Conservation (phyloP, 495 filamentous ascomycete genomes). For the Penicillium salamii region DNA sequence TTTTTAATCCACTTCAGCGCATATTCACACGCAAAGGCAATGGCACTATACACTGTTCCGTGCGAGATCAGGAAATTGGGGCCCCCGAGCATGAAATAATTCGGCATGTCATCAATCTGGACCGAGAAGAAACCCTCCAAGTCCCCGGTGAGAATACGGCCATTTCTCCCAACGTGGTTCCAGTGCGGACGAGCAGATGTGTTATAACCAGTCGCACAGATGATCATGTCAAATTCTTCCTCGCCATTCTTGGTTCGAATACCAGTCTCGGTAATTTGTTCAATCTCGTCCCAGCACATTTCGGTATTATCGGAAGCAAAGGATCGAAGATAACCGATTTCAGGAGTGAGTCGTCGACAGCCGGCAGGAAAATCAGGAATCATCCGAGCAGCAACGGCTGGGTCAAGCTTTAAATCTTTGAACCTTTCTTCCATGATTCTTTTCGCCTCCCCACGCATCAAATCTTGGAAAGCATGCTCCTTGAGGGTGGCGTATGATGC, state of each 20-base stretch:
- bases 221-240: conserved; percentile 43
- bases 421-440: no score
- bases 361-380: conserved; percentile 38
- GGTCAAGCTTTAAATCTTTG: no score
- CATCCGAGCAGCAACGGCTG: conserved; percentile 28
- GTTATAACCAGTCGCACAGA: conserved; percentile 51
- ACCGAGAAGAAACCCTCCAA: conserved; percentile 38
- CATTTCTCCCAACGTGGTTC: conserved; percentile 31
- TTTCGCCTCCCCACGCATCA: no score
- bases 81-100: conserved; percentile 52
- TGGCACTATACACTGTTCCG: conserved; percentile 49
- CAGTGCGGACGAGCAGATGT: conserved; percentile 33
- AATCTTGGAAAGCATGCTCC: conserved; percentile 3
- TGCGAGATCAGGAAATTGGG: conserved; percentile 53
- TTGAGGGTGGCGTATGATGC: background rate
- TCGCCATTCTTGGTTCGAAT: conserved; percentile 27
- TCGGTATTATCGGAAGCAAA: conserved; percentile 41
- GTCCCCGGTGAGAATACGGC: conserved; percentile 22
- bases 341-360: conserved; percentile 43
- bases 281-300: conserved; percentile 44
- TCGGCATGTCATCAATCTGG: conserved; percentile 37
- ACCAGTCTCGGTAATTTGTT: conserved; percentile 46
- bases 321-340: conserved; percentile 37
- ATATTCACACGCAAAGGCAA: conserved; percentile 43
- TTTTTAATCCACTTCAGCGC: conserved; percentile 37